phyloP scores from a whole-genome alignment of 2,329 filamentous ascomycete species.

The Fusarium sulawesiense region DNA sequence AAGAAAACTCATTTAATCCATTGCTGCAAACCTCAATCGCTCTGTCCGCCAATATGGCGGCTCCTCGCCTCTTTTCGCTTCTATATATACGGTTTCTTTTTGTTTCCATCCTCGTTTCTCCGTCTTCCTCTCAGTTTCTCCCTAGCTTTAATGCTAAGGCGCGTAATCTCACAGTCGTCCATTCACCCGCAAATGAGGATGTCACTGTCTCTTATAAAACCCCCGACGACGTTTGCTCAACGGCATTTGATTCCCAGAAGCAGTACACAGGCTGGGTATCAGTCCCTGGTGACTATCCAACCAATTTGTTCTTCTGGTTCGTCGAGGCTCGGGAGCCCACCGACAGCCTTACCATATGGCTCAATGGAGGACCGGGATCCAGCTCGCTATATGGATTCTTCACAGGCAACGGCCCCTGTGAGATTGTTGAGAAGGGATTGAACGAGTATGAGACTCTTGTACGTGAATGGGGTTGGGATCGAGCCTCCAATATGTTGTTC shows the following conservation, averaged over 20 bases:
- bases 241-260: slow-evolving; percentile 71
- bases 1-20: not conserved
- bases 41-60: slow-evolving; percentile 26
- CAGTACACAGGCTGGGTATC: slow-evolving; percentile 78
- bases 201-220: slow-evolving; percentile 77
- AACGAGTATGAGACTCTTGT: slow-evolving; percentile 65
- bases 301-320: slow-evolving; percentile 65
- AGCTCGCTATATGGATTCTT: slow-evolving; percentile 75
- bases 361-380: slow-evolving; percentile 74
- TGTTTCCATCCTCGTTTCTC: slow-evolving; percentile 29
- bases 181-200: slow-evolving; percentile 70
- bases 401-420: slow-evolving; percentile 66
- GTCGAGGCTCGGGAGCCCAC: slow-evolving; percentile 58
- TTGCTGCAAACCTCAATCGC: not conserved
- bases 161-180: slow-evolving; percentile 65
- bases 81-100: slow-evolving; percentile 30
- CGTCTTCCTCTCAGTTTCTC: slow-evolving; percentile 50
- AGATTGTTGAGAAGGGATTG: slow-evolving; percentile 60
- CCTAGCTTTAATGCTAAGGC: slow-evolving; percentile 44
- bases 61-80: slow-evolving; percentile 15
- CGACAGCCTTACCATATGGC: slow-evolving; percentile 66
- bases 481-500: slow-evolving; percentile 65
- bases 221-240: slow-evolving; percentile 70
- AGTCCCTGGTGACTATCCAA: slow-evolving; percentile 65
- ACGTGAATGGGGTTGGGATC: slow-evolving; percentile 75